These are phyloP conservation scores for Erucastrum elatum DNA, from an alignment of 345 rosid species.

Conservation along the genomic window DNA sequence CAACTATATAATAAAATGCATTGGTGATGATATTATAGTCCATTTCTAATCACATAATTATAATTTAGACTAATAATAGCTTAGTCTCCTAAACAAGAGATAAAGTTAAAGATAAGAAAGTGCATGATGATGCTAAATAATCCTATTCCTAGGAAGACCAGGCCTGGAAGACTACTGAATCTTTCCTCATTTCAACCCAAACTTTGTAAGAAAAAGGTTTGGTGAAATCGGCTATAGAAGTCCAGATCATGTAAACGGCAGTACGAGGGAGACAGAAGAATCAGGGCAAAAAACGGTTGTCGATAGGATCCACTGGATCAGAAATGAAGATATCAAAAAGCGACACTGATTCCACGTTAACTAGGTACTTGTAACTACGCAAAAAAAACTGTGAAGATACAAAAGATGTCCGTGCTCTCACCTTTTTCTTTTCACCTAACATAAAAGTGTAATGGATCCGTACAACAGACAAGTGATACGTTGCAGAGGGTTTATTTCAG, in stretches of 20 bases:
- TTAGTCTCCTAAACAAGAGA: neutral
- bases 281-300: no score
- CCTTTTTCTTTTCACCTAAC: conserved; percentile 13
- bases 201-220: neutral
- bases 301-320: neutral
- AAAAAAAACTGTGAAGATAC: conserved; percentile 15
- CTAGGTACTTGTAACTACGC: neutral
- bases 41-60: no score
- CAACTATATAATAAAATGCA: no score
- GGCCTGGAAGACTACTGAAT: neutral
- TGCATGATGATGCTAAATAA: neutral
- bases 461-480: no score
- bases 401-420: conserved; percentile 19
- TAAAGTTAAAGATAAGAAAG: neutral
- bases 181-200: neutral
- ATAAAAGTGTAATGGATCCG: neutral
- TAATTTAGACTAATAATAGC: neutral
- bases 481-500: no score
- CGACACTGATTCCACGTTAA: neutral
- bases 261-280: neutral
- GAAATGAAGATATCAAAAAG: neutral
- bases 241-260: neutral
- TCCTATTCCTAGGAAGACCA: no score
- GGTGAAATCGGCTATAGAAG: neutral
- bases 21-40: no score